phyloP scores from a whole-genome alignment of 441 rosid genomes.

The Bocquillonia castaneifolia region DNA sequence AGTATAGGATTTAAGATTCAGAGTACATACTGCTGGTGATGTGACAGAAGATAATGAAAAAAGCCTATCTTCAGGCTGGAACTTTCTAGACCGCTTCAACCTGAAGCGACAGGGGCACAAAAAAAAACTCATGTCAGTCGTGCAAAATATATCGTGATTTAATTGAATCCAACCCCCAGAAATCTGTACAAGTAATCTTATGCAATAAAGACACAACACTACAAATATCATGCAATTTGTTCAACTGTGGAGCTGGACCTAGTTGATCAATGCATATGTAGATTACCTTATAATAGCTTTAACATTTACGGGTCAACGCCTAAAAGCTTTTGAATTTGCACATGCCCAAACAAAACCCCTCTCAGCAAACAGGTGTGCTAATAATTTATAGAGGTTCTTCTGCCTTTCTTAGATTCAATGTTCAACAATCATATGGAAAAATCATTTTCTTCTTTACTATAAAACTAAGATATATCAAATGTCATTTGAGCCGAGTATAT shows the following conservation, averaged over 20 bases:
- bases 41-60: slow-evolving; percentile 94
- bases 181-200: background rate
- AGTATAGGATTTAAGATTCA: slow-evolving; percentile 11
- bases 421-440: background rate
- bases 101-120: slow-evolving; percentile 41
- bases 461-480: too few species aligned
- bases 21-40: slow-evolving; percentile 73
- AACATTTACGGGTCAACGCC: background rate
- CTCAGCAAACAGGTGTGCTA: background rate
- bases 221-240: background rate
- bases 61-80: slow-evolving; percentile 91
- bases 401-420: background rate
- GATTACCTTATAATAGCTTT: background rate
- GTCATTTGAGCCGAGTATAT: too few species aligned
- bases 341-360: background rate
- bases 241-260: background rate
- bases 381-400: background rate
- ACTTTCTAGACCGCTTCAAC: slow-evolving; percentile 90
- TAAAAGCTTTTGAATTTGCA: slow-evolving; percentile 5
- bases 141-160: background rate
- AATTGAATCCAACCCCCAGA: background rate
- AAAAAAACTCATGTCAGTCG: background rate
- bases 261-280: background rate
- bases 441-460: too few species aligned
- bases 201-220: background rate